Conservation (phyloP, 768 basidiomycete species). For the Ramaria rubella region DNA sequence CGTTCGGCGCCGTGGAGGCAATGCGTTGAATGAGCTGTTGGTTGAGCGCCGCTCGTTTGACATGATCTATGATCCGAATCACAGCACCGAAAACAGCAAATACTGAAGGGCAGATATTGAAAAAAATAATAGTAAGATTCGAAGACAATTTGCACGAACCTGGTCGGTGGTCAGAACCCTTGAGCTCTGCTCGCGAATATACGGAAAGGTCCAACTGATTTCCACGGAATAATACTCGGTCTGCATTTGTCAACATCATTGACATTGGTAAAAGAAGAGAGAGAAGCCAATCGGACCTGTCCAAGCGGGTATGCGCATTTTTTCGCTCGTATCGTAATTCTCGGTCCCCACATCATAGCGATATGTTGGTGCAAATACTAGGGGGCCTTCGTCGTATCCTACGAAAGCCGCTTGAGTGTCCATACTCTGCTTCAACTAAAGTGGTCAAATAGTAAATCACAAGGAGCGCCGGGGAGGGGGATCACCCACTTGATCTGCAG, state of each 20-base stretch:
- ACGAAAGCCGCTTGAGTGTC: conserved; percentile 65
- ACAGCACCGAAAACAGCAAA: conserved; percentile 76
- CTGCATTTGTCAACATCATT: conserved; percentile 33
- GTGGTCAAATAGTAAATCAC: neutral
- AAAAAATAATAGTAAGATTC: neutral
- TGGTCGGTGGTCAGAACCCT: conserved; percentile 93
- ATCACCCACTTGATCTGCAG: conserved; percentile 73
- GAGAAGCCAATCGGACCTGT: conserved; percentile 53
- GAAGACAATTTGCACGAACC: conserved; percentile 36
- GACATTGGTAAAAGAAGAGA: conserved; percentile 11
- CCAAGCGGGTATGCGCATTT: conserved; percentile 95
- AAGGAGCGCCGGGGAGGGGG: neutral
- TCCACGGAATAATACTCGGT: conserved; percentile 89
- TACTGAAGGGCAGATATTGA: conserved; percentile 39
- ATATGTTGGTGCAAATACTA: conserved; percentile 93
- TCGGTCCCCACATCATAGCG: conserved; percentile 82
- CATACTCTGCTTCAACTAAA: conserved; percentile 73
- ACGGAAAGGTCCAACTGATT: conserved; percentile 58
- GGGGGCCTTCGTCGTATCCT: conserved; percentile 83
- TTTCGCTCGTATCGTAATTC: conserved; percentile 91
- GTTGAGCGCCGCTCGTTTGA: conserved; percentile 65
- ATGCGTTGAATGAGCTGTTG: conserved; percentile 62
- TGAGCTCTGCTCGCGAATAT: conserved; percentile 81
- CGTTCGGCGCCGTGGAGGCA: conserved; percentile 54
- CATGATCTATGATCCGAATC: conserved; percentile 71